Evolutionary conservation across 768 basidiomycete genomes (phyloP).

Genomic region (Hydnum rufescens): DNA sequence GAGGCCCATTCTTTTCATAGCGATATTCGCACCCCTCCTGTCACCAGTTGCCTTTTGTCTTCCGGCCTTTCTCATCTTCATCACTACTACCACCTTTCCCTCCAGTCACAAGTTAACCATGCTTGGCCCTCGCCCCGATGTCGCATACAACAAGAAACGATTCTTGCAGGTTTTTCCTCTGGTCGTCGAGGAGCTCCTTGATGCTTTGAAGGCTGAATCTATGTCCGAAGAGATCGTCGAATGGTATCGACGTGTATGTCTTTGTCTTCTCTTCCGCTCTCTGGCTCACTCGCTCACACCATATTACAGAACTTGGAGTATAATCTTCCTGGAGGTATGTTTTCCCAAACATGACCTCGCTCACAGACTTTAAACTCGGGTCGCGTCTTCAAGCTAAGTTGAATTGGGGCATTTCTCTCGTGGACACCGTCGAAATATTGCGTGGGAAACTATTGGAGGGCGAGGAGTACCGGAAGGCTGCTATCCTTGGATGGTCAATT

Average conservation of each 20-base stretch:
- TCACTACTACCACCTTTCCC: no score
- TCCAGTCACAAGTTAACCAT: no score
- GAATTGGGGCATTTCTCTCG: conserved; percentile 89
- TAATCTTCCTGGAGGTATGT: conserved; percentile 70
- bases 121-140: no score
- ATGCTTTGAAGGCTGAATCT: conserved; percentile 39
- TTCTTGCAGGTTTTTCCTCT: conserved; percentile 56
- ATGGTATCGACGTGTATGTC: conserved; percentile 61
- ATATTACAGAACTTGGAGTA: conserved; percentile 54
- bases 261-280: no score
- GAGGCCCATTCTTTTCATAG: no score
- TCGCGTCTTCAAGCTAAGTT: conserved; percentile 42
- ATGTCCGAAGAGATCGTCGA: conserved; percentile 72
- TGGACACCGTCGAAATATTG: conserved; percentile 81
- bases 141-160: conserved; percentile 17
- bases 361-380: not conserved
- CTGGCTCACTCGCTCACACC: not conserved
- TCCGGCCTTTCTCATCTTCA: no score
- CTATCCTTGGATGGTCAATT: conserved; percentile 85
- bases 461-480: conserved; percentile 76
- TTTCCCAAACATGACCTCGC: not conserved
- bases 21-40: no score
- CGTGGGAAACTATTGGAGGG: conserved; percentile 48
- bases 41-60: no score
- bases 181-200: conserved; percentile 61